Base-by-base conservation (phyloP, 441 rosid genomes). In the Melastoma candidum region DNA sequence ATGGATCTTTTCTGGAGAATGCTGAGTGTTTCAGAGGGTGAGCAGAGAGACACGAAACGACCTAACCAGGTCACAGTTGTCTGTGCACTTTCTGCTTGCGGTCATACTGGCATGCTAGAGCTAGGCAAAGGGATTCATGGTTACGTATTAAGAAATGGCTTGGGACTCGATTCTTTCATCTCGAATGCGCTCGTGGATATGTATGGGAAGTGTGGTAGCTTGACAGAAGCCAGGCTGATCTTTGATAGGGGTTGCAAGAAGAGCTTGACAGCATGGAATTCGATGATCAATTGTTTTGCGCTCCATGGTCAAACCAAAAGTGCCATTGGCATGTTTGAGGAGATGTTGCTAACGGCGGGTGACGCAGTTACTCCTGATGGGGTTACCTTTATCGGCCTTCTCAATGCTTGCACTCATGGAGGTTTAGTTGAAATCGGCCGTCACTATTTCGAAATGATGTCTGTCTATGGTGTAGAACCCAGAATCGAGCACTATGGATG, bases 151-250 rank as follows among this genome's bases (percentile, higher is more conserved):
- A 68, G 82, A 64, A 44, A 45, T 6, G 56, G 59, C 53, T 45
- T 80, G 10, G 61, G 56, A 51, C 67, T 59, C 2, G 76, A 74
- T 63, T 36, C 59, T 17, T 82, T 77, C 53, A 59, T 82, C 60
- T 73, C 60, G 10, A 83, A 80, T 60, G 74, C 86, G 8, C 57
- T 83, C 47, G 59, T 80, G 2, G 90, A 80, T 51, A 63, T 76
- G 78, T 83, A 83, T 66, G 90, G 86, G 3, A 82, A 82, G 77
- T 82, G 85, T 54, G 89, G 83, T 4, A 72, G 69, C 68, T 68
- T 82, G 63, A 67, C 59, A 47, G 74, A 63, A 57, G 90, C 86
- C 58, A 70, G 65, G 57, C 56, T 29, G 55, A 66, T 76, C 57
- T 80, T 83, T 43, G 67, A 74, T 46, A 65, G 56, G 68, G 60